These are phyloP conservation scores for Pseudohalonectria lignicola DNA, from an alignment of 2,329 filamentous ascomycete genomes.

Conservation along the genomic window DNA sequence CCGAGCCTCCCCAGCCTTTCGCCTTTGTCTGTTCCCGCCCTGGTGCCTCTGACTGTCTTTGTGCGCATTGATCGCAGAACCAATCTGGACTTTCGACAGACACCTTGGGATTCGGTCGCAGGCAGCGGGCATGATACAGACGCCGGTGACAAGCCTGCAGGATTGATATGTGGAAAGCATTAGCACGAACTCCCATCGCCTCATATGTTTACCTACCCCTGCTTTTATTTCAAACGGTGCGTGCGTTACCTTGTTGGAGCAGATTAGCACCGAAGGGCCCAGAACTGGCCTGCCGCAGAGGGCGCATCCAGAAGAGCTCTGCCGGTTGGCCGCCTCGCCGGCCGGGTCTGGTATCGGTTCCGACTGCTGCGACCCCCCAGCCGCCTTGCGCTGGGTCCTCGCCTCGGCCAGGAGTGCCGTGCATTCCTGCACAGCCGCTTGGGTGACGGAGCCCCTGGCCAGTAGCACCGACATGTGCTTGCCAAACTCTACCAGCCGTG, in stretches of 20 bases:
- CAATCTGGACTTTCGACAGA: conserved; percentile 10
- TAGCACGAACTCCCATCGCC: conserved; percentile 16
- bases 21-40: too few relatives aligned
- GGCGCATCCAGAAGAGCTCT: conserved; percentile 31
- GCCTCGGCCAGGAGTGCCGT: conserved; percentile 30
- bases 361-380: not conserved
- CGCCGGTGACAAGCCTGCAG: too few relatives aligned
- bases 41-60: too few relatives aligned
- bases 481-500: conserved; percentile 41
- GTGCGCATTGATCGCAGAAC: conserved; percentile 31
- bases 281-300: conserved; percentile 36
- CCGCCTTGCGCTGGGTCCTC: conserved; percentile 12
- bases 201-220: too few relatives aligned
- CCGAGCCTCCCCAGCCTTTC: too few relatives aligned
- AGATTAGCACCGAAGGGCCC: conserved; percentile 35
- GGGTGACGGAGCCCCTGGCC: conserved; percentile 33
- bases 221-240: too few relatives aligned
- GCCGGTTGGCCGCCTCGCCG: conserved; percentile 21
- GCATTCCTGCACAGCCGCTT: conserved; percentile 29
- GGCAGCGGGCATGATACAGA: too few relatives aligned
- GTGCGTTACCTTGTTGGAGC: conserved; percentile 38
- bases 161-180: not conserved
- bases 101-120: not conserved
- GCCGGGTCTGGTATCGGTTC: conserved; percentile 12
- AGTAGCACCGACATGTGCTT: conserved; percentile 42